Conservation (phyloP, 2,329 filamentous ascomycete genomes). For the Neurospora sp. region DNA sequence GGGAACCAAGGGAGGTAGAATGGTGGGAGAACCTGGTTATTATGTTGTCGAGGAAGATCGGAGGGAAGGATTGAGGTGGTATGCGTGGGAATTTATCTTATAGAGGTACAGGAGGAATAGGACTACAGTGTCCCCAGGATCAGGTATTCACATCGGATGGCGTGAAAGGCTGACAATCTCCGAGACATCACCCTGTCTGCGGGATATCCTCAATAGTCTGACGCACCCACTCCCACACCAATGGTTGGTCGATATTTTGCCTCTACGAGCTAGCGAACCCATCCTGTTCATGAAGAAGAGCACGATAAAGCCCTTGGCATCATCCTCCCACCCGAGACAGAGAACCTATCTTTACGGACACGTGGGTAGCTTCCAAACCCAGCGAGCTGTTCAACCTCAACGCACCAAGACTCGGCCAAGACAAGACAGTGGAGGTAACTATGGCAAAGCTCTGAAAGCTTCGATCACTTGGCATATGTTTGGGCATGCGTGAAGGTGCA, state of each 20-base stretch:
- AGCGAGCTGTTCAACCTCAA: neutral
- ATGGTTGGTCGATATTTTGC: neutral
- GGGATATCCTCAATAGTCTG: neutral
- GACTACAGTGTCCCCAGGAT: neutral
- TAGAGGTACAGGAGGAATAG: neutral
- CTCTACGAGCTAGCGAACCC: neutral
- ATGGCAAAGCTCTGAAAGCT: neutral
- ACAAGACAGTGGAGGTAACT: neutral
- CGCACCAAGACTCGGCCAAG: neutral
- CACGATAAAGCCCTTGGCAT: neutral
- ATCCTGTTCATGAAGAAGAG: neutral
- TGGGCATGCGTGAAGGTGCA: neutral
- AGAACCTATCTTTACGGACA: neutral
- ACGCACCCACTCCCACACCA: neutral
- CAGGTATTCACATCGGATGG: neutral
- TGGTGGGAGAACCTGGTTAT: neutral
- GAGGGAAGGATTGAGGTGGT: neutral
- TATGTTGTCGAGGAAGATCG: neutral
- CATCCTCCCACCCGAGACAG: neutral
- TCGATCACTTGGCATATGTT: neutral
- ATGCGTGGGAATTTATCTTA: neutral
- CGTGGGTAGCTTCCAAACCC: neutral
- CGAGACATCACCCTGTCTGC: neutral
- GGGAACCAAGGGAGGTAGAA: neutral
- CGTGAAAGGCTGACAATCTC: neutral